A percentile compares a stretch with the other conserved stretches of the same genome.
Evolutionary conservation across 164 flowering plant genomes (phyloP).

Genomic region (Nelumbo lutea): DNA sequence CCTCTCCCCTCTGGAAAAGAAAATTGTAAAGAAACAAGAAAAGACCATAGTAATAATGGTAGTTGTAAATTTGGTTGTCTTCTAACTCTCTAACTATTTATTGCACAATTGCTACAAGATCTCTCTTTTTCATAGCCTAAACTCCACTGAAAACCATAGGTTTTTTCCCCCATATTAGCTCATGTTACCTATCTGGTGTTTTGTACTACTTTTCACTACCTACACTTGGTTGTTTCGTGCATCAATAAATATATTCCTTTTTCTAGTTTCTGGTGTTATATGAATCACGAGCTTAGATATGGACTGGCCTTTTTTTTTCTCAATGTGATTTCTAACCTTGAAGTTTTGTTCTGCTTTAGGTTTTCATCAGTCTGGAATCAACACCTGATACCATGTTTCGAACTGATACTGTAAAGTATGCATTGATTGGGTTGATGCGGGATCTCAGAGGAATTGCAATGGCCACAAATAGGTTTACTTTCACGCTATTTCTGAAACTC

Average conservation of each 20-base stretch:
- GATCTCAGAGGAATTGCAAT: conserved; percentile 94
- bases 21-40: too few species aligned
- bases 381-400: conserved; percentile 89
- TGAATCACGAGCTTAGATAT: not conserved
- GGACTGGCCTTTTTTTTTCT: not conserved
- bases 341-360: conserved; percentile 35
- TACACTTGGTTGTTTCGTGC: too few species aligned
- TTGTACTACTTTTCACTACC: too few species aligned
- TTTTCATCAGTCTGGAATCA: conserved; percentile 72
- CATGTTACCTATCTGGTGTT: too few species aligned
- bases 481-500: conserved; percentile 5
- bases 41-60: too few species aligned
- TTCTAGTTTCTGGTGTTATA: not conserved
- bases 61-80: not conserved
- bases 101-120: not conserved
- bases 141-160: too few species aligned
- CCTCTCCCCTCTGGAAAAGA: not conserved
- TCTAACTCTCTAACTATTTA: not conserved
- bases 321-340: not conserved
- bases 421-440: conserved; percentile 86
- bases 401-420: conserved; percentile 80
- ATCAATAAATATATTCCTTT: not conserved
- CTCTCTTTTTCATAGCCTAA: not conserved
- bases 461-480: conserved; percentile 86
- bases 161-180: too few species aligned